Conservation (phyloP, 2,329 filamentous ascomycete genomes). For the Epichloe amarillans region DNA sequence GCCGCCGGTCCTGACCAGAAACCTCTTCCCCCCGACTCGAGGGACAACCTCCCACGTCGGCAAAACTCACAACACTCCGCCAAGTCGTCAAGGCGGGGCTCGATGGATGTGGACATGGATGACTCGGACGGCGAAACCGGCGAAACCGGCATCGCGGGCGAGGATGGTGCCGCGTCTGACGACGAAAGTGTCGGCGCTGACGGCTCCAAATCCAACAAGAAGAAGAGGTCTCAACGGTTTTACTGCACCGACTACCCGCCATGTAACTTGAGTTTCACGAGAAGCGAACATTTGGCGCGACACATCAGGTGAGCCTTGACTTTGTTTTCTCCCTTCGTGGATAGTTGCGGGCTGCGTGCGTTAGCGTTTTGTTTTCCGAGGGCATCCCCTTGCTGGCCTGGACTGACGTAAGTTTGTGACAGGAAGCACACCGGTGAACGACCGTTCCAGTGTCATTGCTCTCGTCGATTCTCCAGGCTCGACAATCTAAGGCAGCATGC, state of each 20-base stretch:
- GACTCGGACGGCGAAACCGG: slow-evolving; percentile 57
- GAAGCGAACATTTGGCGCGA: slow-evolving; percentile 86
- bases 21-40: slow-evolving; percentile 35
- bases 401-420: background rate
- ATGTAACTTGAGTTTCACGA: slow-evolving; percentile 86
- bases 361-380: too few species aligned
- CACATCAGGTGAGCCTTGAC: slow-evolving; percentile 61
- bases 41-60: slow-evolving; percentile 20
- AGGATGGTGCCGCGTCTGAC: slow-evolving; percentile 46
- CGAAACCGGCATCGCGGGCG: slow-evolving; percentile 32
- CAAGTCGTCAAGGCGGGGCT: slow-evolving; percentile 40
- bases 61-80: slow-evolving; percentile 48
- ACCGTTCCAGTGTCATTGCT: slow-evolving; percentile 93
- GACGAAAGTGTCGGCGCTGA: slow-evolving; percentile 51
- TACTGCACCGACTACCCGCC: slow-evolving; percentile 93
- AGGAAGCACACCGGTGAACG: slow-evolving; percentile 97
- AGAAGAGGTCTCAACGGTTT: slow-evolving; percentile 93
- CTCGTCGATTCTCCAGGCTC: slow-evolving; percentile 78
- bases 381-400: background rate
- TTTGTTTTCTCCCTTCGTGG: background rate
- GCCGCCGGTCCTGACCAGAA: slow-evolving; percentile 32
- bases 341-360: too few species aligned
- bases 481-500: slow-evolving; percentile 96
- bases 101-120: slow-evolving; percentile 64
- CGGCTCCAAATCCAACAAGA: slow-evolving; percentile 63